Evolutionary conservation across 2,329 filamentous ascomycete species (phyloP).

Genomic region (Byssothecium circinans): DNA sequence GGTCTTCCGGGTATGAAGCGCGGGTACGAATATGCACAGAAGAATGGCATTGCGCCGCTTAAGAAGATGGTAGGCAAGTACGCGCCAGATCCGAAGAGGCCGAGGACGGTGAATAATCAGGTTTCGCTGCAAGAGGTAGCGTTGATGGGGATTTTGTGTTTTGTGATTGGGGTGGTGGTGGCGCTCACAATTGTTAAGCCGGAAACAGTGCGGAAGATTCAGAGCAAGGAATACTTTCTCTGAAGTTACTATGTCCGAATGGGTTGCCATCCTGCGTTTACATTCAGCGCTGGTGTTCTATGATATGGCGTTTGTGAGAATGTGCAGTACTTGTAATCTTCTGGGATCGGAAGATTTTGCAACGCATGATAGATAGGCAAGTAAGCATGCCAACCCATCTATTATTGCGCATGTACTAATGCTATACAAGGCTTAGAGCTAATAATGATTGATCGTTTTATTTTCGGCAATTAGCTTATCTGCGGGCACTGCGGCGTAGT

Average conservation of each 20-base stretch:
- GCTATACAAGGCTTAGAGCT: too few relatives aligned
- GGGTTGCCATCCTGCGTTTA: too few relatives aligned
- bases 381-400: too few relatives aligned
- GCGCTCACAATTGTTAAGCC: constrained; percentile 27
- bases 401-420: too few relatives aligned
- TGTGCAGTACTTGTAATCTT: too few relatives aligned
- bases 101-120: constrained; percentile 8
- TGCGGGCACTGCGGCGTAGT: too few relatives aligned
- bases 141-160: constrained; percentile 31
- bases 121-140: constrained; percentile 21
- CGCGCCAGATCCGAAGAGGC: constrained; percentile 22
- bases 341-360: too few relatives aligned
- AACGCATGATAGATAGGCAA: too few relatives aligned
- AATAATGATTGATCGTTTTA: too few relatives aligned
- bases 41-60: constrained; percentile 43
- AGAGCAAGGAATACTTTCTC: constrained; percentile 23
- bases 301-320: too few relatives aligned
- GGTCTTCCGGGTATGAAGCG: constrained; percentile 49
- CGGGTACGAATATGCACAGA: constrained; percentile 40
- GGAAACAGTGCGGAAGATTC: constrained; percentile 24
- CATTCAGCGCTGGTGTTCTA: too few relatives aligned
- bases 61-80: constrained; percentile 48
- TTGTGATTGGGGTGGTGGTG: constrained; percentile 33
- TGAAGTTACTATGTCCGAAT: constrained; percentile 5
- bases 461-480: too few relatives aligned